Conservation (phyloP, 2,329 filamentous ascomycete species). For the Eutypa lata region DNA sequence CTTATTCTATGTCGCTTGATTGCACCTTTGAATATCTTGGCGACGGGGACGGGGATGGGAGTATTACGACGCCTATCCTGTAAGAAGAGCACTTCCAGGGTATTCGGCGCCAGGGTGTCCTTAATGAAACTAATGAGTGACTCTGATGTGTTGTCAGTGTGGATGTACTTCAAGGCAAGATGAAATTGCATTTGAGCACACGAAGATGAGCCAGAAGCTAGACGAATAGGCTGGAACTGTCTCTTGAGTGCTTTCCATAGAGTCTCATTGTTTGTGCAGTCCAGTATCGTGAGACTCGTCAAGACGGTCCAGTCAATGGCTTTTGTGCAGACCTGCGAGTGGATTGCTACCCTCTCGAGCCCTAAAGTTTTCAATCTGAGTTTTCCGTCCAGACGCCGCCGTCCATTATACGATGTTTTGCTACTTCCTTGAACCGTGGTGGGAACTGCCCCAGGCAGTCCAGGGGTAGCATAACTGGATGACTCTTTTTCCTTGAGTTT, state of each 20-base stretch:
- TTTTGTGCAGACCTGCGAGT: slow-evolving; percentile 64
- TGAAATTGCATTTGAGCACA: slow-evolving; percentile 49
- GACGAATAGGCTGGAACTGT: slow-evolving; percentile 50
- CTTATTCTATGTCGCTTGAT: slow-evolving; percentile 69
- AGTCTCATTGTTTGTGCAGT: slow-evolving; percentile 69
- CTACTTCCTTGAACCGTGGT: not conserved
- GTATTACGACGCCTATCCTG: slow-evolving; percentile 57
- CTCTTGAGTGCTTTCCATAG: slow-evolving; percentile 71
- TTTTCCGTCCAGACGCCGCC: slow-evolving; percentile 50
- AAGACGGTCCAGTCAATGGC: slow-evolving; percentile 73
- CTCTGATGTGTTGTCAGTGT: slow-evolving; percentile 69
- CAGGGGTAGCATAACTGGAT: not conserved
- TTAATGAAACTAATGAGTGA: slow-evolving; percentile 72
- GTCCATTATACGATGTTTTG: slow-evolving; percentile 11
- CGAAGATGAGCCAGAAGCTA: slow-evolving; percentile 26
- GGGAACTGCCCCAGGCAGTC: not conserved
- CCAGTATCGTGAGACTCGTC: slow-evolving; percentile 69
- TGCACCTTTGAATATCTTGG: slow-evolving; percentile 67
- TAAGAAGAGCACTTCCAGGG: slow-evolving; percentile 73
- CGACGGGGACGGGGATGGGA: slow-evolving; percentile 53
- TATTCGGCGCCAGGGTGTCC: slow-evolving; percentile 74
- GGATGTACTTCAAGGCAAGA: slow-evolving; percentile 68
- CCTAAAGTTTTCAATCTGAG: slow-evolving; percentile 70
- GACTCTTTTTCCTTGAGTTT: slow-evolving; percentile 12
- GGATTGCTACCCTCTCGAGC: slow-evolving; percentile 72